phyloP scores from a whole-genome alignment of 2,329 filamentous ascomycete genomes.

The Neopestalotiopsis sp. region DNA sequence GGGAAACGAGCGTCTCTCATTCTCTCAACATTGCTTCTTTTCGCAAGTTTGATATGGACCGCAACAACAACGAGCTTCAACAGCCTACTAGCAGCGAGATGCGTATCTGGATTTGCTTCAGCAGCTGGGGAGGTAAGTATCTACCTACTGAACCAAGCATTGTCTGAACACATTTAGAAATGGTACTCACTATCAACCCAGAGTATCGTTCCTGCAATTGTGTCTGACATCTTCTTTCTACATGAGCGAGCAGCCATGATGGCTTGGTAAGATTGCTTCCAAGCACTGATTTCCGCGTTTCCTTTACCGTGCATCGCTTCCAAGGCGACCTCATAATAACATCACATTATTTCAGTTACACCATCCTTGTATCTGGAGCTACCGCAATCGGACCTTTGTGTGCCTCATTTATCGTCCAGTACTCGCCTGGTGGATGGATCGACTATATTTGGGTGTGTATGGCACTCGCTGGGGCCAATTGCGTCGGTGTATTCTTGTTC shows the following conservation, averaged over 20 bases:
- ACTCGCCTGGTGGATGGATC: slow-evolving; percentile 19
- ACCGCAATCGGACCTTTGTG: slow-evolving; percentile 22
- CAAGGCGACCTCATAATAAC: not conserved
- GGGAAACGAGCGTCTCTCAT: slow-evolving; percentile 43
- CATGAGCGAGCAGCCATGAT: slow-evolving; percentile 23
- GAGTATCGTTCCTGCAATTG: slow-evolving; percentile 23
- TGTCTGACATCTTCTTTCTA: slow-evolving; percentile 23
- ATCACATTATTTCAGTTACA: slow-evolving; percentile 13
- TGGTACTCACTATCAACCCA: not conserved
- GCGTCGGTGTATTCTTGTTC: slow-evolving; percentile 15
- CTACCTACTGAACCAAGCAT: not conserved
- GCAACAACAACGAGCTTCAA: slow-evolving; percentile 36
- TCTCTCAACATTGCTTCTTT: slow-evolving; percentile 37
- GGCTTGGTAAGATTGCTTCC: slow-evolving; percentile 15
- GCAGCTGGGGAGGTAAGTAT: slow-evolving; percentile 22
- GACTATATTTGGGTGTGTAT: slow-evolving; percentile 21
- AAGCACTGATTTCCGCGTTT: too few species aligned
- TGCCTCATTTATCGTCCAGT: slow-evolving; percentile 16
- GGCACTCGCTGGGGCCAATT: slow-evolving; percentile 15
- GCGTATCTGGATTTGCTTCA: slow-evolving; percentile 36
- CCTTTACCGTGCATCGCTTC: too few species aligned
- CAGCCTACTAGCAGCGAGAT: slow-evolving; percentile 37
- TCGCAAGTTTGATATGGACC: slow-evolving; percentile 38
- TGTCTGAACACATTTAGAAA: too few species aligned
- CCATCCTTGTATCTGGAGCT: slow-evolving; percentile 20